Percentiles rank a stretch among this genome's conserved stretches.
phyloP scores from a whole-genome alignment of 352 stramenopile species.

The Phytophthora pluvialis region DNA sequence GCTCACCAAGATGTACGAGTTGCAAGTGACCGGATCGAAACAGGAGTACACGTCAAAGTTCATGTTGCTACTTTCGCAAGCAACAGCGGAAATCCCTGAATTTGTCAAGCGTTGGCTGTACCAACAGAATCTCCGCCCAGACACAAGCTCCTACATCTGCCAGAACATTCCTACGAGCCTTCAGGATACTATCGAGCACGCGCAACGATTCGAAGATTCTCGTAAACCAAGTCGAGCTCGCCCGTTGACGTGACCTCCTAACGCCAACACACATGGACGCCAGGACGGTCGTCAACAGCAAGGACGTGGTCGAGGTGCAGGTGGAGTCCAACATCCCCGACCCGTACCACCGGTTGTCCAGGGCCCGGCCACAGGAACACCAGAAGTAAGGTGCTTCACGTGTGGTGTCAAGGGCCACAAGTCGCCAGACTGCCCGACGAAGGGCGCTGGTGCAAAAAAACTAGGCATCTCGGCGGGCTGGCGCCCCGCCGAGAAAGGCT shows the following conservation, averaged over 20 bases:
- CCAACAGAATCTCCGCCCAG: constrained; percentile 4
- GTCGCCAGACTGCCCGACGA: constrained; percentile 14
- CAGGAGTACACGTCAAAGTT: constrained; percentile 22
- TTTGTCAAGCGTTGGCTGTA: constrained; percentile 11
- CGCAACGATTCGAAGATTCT: constrained; percentile 11
- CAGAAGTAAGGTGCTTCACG: not conserved
- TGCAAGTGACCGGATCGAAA: not conserved
- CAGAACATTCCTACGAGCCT: constrained; percentile 16
- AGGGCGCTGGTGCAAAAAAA: constrained; percentile 14
- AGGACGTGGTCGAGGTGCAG: constrained; percentile 1
- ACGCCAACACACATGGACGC: not conserved
- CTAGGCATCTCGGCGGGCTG: constrained; percentile 15
- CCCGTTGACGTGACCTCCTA: not conserved
- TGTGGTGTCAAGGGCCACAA: constrained; percentile 10
- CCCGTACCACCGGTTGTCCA: not conserved
- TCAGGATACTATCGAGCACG: constrained; percentile 14
- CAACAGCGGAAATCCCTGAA: not conserved
- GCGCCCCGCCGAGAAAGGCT: constrained; percentile 13
- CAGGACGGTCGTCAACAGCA: constrained; percentile 21
- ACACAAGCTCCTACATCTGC: constrained; percentile 8
- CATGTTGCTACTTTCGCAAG: constrained; percentile 7
- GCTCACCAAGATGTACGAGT: constrained; percentile 2
- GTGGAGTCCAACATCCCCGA: not conserved
- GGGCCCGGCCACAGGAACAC: not conserved
- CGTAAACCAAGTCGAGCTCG: constrained; percentile 3